Conservation (phyloP, 805 yeast species). For the Candida chilensis region DNA sequence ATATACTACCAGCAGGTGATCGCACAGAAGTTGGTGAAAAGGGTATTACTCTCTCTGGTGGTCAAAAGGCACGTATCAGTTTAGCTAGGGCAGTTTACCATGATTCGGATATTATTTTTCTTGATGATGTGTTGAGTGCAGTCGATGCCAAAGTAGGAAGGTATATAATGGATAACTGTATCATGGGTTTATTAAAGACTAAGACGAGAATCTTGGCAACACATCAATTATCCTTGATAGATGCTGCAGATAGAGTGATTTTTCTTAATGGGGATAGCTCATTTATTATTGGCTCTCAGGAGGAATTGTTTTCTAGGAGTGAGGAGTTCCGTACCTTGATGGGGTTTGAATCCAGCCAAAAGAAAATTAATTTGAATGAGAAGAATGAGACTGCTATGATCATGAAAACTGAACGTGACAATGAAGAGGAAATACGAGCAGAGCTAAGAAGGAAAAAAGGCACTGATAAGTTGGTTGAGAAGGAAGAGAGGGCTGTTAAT, state of each 20-base stretch:
- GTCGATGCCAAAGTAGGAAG: slow-evolving; percentile 28
- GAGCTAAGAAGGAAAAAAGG: neutral
- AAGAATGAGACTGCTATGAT: no score
- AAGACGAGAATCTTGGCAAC: slow-evolving; percentile 76
- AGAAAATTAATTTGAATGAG: no score
- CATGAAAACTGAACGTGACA: slow-evolving; percentile 9
- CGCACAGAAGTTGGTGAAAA: slow-evolving; percentile 25
- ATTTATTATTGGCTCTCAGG: slow-evolving; percentile 51
- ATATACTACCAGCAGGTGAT: slow-evolving; percentile 23
- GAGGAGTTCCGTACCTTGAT: slow-evolving; percentile 25
- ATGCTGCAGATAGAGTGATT: slow-evolving; percentile 62
- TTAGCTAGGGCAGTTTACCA: slow-evolving; percentile 26
- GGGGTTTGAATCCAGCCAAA: no score
- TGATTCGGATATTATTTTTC: slow-evolving; percentile 14
- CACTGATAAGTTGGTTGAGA: slow-evolving; percentile 12
- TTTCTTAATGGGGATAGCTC: slow-evolving; percentile 60
- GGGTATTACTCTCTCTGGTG: slow-evolving; percentile 27
- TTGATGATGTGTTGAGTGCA: slow-evolving; percentile 26
- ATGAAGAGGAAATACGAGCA: neutral
- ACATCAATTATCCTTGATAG: slow-evolving; percentile 69
- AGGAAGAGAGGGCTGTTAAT: slow-evolving; percentile 18
- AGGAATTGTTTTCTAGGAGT: slow-evolving; percentile 34
- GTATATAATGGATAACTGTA: slow-evolving; percentile 39
- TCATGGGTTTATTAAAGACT: slow-evolving; percentile 43
- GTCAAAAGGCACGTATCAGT: slow-evolving; percentile 25